Conservation (phyloP, 1,284 basidiomycete genomes). For the Boletellus sp. region DNA sequence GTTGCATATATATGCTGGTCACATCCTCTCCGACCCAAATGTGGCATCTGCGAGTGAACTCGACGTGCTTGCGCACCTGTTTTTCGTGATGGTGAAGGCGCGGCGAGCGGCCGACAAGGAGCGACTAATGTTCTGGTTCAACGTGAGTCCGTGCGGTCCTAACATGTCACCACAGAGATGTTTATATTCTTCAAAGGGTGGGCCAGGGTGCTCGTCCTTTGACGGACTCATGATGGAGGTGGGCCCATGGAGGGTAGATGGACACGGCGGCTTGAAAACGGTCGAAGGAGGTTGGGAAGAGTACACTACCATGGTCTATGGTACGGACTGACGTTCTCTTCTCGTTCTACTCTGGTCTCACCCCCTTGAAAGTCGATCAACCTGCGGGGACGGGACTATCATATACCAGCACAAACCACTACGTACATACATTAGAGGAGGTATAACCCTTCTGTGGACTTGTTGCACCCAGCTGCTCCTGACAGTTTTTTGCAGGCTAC, state of each 20-base stretch:
- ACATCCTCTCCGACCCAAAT: conserved; percentile 77
- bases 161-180: neutral
- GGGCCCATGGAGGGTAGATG: conserved; percentile 86
- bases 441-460: conserved; percentile 38
- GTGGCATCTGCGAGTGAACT: conserved; percentile 43
- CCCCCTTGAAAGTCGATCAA: conserved; percentile 70
- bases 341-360: conserved; percentile 9
- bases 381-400: conserved; percentile 95
- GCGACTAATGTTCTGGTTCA: conserved; percentile 94
- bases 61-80: conserved; percentile 75
- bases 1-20: conserved; percentile 78
- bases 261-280: conserved; percentile 73
- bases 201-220: conserved; percentile 95
- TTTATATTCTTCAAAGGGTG: conserved; percentile 54
- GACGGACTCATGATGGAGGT: conserved; percentile 98
- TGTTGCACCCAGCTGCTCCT: neutral
- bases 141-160: conserved; percentile 50
- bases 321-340: conserved; percentile 44
- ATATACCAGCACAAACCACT: conserved; percentile 83
- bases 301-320: conserved; percentile 93
- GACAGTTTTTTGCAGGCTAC: conserved; percentile 55
- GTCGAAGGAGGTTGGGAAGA: conserved; percentile 97
- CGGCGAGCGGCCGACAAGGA: conserved; percentile 84
- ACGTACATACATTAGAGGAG: conserved; percentile 75
- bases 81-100: conserved; percentile 90